phyloP scores from a whole-genome alignment of 331 rosid genomes.

The Quercus tomentella region DNA sequence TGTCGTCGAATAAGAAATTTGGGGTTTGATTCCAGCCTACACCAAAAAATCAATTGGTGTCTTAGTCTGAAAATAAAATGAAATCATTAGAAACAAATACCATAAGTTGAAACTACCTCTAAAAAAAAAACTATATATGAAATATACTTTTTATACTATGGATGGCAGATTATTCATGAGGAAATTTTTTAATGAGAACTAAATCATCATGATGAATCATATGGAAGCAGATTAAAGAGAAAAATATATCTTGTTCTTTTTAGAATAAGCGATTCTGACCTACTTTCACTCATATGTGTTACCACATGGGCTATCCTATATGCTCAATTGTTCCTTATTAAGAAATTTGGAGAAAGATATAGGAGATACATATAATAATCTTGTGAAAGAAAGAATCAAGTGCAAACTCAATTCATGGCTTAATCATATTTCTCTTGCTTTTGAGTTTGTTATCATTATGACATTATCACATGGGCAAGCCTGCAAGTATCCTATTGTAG shows the following conservation, averaged over 20 bases:
- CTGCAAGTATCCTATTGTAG: not conserved
- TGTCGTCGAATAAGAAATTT: too few relatives aligned
- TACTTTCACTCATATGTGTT: too few relatives aligned
- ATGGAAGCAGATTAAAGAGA: not conserved
- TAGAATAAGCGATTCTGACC: too few relatives aligned
- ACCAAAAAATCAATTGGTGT: too few relatives aligned
- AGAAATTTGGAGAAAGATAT: not conserved
- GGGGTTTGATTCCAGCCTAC: rapidly evolving
- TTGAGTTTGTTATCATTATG: not conserved
- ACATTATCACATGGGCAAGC: conserved; percentile 1
- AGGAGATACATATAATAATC: not conserved
- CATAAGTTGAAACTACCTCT: too few relatives aligned
- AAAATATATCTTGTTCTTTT: not conserved
- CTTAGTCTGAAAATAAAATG: too few relatives aligned
- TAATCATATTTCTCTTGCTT: not conserved
- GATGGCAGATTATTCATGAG: too few relatives aligned
- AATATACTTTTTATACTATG: too few relatives aligned
- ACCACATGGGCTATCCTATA: too few relatives aligned
- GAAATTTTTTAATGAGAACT: not conserved
- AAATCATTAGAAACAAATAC: too few relatives aligned
- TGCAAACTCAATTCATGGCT: not conserved
- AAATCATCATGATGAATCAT: not conserved
- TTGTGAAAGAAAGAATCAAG: not conserved
- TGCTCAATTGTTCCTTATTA: not conserved
- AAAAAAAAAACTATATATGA: too few relatives aligned